Base-by-base conservation (phyloP, 305 asterid species). In the Fraxinus velutina region DNA sequence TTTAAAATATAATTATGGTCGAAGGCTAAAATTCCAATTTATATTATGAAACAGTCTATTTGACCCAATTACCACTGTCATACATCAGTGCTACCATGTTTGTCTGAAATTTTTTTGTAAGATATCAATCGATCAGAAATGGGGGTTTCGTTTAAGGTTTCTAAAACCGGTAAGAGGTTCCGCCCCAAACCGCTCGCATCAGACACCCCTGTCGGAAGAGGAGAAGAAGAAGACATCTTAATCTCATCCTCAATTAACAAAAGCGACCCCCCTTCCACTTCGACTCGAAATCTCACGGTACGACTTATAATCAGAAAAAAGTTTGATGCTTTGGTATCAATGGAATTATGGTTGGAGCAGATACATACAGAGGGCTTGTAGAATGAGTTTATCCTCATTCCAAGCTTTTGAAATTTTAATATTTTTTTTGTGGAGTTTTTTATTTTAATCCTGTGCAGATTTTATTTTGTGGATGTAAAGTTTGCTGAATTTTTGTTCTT, bases 61-160 rank as follows among this genome's bases (percentile, higher is more conserved):
- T 24, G 27, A 24, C 27, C 27, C 27, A 24, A 24, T 24, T 24
- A 24, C 27, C 27, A 24, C 27, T 24, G 27, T 52, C 64, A 52
- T 27, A 66, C 10, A 57, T 66, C 73, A 10, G 5, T 24, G 0
- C 13, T 70, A 76, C 6, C 17, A 44, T 27, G 30, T 29, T 73
- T 10, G 8, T 73, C 78, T 10, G n/a, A 47, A 24, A 4, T 62
- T 36, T 12, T 1, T 10, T 10, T 70, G 2, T 12, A 8, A 30
- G 75, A 12, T 42, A 30, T 70, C 75, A 29, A 70, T 70, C 21
- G 42, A 32, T 70, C 37, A 22, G 44, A 44, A 76, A 96, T 96
- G 99, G 98, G 97, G 87, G 73, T 96, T 85, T 96, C 99, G 15
- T 96, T 96, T 79, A 91, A 86, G 93, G 93, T 96, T 62, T 89